Percentiles rank a stretch among this genome's conserved stretches.
Evolutionary conservation across 2,329 filamentous ascomycete species (phyloP).

Genomic region (Phialophora expanda): DNA sequence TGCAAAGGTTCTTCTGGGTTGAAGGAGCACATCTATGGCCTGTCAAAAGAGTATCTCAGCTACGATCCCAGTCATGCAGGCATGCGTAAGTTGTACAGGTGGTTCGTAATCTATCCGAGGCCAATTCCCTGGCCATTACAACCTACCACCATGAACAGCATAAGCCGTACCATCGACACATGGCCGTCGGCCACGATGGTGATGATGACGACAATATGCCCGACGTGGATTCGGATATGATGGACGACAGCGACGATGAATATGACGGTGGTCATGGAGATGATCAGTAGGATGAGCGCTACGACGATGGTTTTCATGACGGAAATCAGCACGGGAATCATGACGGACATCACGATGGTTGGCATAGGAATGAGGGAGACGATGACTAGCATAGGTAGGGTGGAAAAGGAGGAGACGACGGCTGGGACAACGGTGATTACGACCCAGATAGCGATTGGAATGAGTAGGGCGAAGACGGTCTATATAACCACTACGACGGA

Average conservation of each 20-base stretch:
- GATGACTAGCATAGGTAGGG: neutral
- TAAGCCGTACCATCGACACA: too few species aligned
- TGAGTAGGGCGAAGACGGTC: neutral
- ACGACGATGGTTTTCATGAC: neutral
- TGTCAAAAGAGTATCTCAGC: constrained; percentile 10
- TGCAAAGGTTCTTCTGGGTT: too few species aligned
- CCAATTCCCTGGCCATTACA: too few species aligned
- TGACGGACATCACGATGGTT: neutral
- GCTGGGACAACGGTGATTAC: neutral
- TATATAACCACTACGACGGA: neutral
- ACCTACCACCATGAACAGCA: too few species aligned
- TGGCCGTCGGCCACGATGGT: too few species aligned
- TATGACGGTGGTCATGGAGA: too few species aligned
- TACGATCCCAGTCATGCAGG: constrained; percentile 6
- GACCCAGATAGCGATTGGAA: neutral
- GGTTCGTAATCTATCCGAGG: too few species aligned
- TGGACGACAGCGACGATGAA: too few species aligned
- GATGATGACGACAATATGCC: too few species aligned
- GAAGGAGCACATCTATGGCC: constrained; percentile 1
- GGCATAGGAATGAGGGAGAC: neutral
- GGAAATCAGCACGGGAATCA: neutral
- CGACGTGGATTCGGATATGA: too few species aligned
- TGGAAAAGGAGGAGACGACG: neutral
- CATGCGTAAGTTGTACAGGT: too few species aligned
- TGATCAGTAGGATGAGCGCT: too few species aligned